Evolutionary conservation across 805 yeast genomes (phyloP).

Genomic region (Wickerhamomyces sydowiorum): DNA sequence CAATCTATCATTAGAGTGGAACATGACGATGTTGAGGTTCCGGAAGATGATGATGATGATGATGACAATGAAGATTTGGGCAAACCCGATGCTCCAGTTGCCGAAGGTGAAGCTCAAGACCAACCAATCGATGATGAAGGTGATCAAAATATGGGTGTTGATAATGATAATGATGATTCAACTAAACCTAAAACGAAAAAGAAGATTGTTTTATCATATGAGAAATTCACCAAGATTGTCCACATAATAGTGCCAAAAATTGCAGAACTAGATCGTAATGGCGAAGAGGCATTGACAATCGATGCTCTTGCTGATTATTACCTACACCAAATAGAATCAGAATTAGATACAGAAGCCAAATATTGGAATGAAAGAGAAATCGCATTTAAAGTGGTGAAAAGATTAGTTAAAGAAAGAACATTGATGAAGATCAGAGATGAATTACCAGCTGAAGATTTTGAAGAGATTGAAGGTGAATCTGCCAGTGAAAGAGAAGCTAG

Average conservation of each 20-base stretch:
- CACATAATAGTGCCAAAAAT: conserved; percentile 66
- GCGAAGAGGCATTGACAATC: conserved; percentile 58
- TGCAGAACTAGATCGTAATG: conserved; percentile 46
- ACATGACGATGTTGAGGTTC: conserved; percentile 85
- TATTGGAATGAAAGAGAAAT: conserved; percentile 64
- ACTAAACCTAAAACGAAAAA: conserved; percentile 17
- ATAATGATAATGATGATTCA: conserved; percentile 6
- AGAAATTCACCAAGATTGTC: conserved; percentile 81
- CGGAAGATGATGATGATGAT: conserved; percentile 44
- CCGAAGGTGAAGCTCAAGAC: conserved; percentile 9
- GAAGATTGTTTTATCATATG: conserved; percentile 66
- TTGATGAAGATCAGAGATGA: conserved; percentile 60
- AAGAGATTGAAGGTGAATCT: conserved; percentile 18
- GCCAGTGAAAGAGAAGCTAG: conserved; percentile 20
- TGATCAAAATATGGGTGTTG: conserved; percentile 7
- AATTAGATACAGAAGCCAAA: conserved; percentile 62
- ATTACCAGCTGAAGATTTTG: conserved; percentile 26
- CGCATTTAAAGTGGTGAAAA: conserved; percentile 73
- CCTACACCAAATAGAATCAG: conserved; percentile 65
- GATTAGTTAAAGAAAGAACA: conserved; percentile 79
- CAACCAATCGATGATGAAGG: conserved; percentile 6
- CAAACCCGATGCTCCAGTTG: conserved; percentile 28
- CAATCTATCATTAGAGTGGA: conserved; percentile 93
- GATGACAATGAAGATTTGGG: conserved; percentile 40
- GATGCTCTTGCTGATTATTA: conserved; percentile 77